Conservation (phyloP, 768 basidiomycete species). For the Pisolithus orientalis region DNA sequence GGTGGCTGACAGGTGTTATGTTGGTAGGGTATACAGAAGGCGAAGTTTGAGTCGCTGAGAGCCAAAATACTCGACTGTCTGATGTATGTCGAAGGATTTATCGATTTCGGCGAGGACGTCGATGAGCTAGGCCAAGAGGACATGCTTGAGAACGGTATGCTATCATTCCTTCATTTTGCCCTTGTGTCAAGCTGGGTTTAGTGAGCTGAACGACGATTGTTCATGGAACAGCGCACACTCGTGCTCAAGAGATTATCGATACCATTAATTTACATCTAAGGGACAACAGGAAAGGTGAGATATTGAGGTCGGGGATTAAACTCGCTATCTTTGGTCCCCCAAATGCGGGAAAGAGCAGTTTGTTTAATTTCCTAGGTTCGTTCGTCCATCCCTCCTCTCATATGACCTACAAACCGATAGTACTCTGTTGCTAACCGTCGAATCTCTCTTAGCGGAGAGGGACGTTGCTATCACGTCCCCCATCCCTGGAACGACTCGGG, state of each 20-base stretch:
- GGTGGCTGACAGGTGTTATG: neutral
- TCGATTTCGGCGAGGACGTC: slow-evolving; percentile 84
- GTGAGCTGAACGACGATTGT: neutral
- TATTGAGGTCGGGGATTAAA: slow-evolving; percentile 74
- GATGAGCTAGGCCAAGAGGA: slow-evolving; percentile 80
- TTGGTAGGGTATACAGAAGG: slow-evolving; percentile 56
- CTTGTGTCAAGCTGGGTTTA: too few relatives aligned
- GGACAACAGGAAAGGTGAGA: slow-evolving; percentile 76
- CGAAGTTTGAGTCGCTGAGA: slow-evolving; percentile 59
- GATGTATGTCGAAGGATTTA: slow-evolving; percentile 79
- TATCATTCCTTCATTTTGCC: too few relatives aligned
- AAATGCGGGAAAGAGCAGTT: slow-evolving; percentile 89
- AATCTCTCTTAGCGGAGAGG: slow-evolving; percentile 52
- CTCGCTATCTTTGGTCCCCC: slow-evolving; percentile 90
- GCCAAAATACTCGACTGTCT: slow-evolving; percentile 63
- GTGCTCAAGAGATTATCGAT: slow-evolving; percentile 42
- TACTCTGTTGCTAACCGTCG: neutral
- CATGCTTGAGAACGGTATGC: slow-evolving; percentile 63
- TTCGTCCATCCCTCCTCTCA: neutral
- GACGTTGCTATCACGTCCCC: slow-evolving; percentile 88
- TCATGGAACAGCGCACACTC: slow-evolving; percentile 43
- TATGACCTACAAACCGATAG: neutral
- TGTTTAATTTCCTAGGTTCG: slow-evolving; percentile 78
- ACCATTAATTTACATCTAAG: slow-evolving; percentile 52
- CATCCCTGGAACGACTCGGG: slow-evolving; percentile 84